Base-by-base conservation (phyloP, 352 stramenopile species). In the Phytopythium mirpurense region DNA sequence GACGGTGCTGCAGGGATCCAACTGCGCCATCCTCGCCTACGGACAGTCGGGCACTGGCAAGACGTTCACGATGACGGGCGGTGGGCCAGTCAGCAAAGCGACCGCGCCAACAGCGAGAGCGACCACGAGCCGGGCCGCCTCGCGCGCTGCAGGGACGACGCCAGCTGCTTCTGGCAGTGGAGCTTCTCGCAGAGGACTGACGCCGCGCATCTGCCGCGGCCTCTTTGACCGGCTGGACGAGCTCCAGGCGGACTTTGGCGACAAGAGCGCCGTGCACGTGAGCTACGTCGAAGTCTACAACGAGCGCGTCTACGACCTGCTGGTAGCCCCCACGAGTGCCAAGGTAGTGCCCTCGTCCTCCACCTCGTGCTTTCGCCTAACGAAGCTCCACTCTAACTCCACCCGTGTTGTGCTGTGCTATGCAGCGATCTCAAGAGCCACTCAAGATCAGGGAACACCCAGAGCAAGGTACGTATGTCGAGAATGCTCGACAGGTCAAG, bases 231-330 rank as follows among this genome's bases (percentile, higher is more conserved):
- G 70, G 23, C 61, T 88, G 1, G 54, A 78, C 5, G 46, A 73
- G 62, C 27, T 29, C n/a, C 56, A 54, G 16, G 34, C 63, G 31
- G 47, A 35, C 1, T 51, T 46, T 3, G 43, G 43, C 3, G 42
- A 37, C n/a, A 55, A 62, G 18, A 68, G 59, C 46, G 53, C 64
- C 24, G 56, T 90, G 3, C 63, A 86, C 47, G 68, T 93, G 45
- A 91, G 78, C 55, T 93, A 86, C 54, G 70, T 91, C n/a, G 83
- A 91, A 55, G 83, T 93, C 23, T 90, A 88, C 52, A 73, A 91
- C 19, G 80, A 93, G 35, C 78, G 54, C 43, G 78, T 90, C 9
- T 91, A 86, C 37, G 80, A 91, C 37, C 42, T 93, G 11, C 61
- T 93, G 21, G 23, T 38, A 3, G 60, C 58, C 19, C 57, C 68